phyloP scores from a whole-genome alignment of 768 basidiomycete species.

The Peribolospora kevripleyi region DNA sequence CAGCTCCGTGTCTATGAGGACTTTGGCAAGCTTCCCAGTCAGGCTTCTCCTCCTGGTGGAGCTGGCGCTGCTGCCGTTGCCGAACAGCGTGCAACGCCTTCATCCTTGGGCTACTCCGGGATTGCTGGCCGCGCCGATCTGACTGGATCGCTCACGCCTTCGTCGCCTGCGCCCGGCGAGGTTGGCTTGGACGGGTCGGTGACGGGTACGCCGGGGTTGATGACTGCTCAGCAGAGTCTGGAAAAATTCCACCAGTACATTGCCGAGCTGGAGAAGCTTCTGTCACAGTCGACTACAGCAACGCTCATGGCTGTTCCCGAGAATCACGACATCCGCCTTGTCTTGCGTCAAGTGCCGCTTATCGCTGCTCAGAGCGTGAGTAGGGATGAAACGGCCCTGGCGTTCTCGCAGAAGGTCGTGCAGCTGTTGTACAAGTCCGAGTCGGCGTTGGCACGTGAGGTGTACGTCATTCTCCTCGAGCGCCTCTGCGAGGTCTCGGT shows the following conservation, averaged over 20 bases:
- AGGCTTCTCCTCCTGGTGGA: background rate
- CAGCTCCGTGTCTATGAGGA: constrained; percentile 88
- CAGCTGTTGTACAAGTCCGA: constrained; percentile 78
- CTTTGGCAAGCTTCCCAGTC: constrained; percentile 33
- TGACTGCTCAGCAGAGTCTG: constrained; percentile 60
- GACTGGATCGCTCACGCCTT: background rate
- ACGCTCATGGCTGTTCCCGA: constrained; percentile 46
- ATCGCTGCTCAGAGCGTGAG: constrained; percentile 58
- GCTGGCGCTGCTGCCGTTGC: constrained; percentile 9
- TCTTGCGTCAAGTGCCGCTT: constrained; percentile 57
- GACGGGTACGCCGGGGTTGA: constrained; percentile 6
- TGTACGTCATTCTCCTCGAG: constrained; percentile 70
- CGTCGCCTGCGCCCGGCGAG: background rate
- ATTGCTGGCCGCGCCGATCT: too few relatives aligned
- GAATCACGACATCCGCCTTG: constrained; percentile 62
- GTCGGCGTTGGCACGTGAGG: constrained; percentile 65
- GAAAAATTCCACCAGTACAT: constrained; percentile 48
- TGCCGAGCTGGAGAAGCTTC: constrained; percentile 52
- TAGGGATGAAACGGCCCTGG: constrained; percentile 60
- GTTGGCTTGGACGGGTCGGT: constrained; percentile 2
- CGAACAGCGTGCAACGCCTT: background rate
- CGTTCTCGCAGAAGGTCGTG: constrained; percentile 90
- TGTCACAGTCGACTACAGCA: constrained; percentile 47
- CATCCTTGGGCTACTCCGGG: too few relatives aligned
- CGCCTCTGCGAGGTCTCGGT: constrained; percentile 70